Percentiles rank a stretch among this genome's conserved stretches.
Conservation (phyloP, 2,329 filamentous ascomycete species). For the Paraphoma sp. region DNA sequence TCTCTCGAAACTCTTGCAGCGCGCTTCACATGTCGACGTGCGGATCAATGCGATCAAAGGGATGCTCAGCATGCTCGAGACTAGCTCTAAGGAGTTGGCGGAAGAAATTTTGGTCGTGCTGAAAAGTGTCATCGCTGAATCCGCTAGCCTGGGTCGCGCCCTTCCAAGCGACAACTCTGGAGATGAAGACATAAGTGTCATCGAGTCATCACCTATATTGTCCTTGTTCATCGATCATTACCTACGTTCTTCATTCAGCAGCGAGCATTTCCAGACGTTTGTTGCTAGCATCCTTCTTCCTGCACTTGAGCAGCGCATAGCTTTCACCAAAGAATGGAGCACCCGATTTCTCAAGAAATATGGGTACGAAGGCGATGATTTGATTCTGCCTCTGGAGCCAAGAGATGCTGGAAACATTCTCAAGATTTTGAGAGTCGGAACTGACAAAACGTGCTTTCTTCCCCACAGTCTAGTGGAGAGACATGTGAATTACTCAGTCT, state of each 20-base stretch:
- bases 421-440: not conserved
- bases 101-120: constrained; percentile 31
- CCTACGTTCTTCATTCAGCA: not conserved
- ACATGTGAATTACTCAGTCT: constrained; percentile 22
- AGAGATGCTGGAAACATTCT: not conserved
- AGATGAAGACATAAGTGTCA: not conserved
- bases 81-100: not conserved
- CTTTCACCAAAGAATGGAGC: constrained; percentile 28
- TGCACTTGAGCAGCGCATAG: constrained; percentile 12
- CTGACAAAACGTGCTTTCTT: constrained; percentile 4
- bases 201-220: constrained; percentile 12
- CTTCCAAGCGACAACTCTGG: constrained; percentile 21
- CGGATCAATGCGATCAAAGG: constrained; percentile 41
- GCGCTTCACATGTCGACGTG: constrained; percentile 48
- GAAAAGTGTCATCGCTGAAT: constrained; percentile 39
- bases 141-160: constrained; percentile 46
- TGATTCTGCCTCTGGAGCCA: constrained; percentile 21
- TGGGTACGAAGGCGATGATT: constrained; percentile 8
- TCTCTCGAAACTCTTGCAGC: constrained; percentile 36
- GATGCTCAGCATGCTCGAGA: constrained; percentile 37
- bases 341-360: constrained; percentile 33
- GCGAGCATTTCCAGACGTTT: constrained; percentile 7
- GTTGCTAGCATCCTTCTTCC: constrained; percentile 31
- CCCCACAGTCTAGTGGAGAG: constrained; percentile 31
- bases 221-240: constrained; percentile 2